These are phyloP conservation scores for Stemphylium beticola DNA, from an alignment of 2,329 filamentous ascomycete genomes.

Conservation along the genomic window DNA sequence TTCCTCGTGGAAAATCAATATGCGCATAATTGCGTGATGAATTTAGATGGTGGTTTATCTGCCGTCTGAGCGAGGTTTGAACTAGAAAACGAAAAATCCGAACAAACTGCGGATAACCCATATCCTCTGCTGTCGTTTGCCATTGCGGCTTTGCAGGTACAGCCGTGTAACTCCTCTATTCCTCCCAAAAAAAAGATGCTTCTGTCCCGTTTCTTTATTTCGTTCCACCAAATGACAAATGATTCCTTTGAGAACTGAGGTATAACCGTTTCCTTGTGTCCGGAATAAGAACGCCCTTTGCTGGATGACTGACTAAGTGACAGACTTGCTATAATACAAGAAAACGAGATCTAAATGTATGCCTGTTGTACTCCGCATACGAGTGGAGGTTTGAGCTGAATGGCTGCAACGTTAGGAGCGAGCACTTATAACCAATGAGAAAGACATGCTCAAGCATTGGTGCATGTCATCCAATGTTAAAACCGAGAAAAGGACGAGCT, in stretches of 20 bases:
- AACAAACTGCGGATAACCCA: not conserved
- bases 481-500: not conserved
- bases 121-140: not conserved
- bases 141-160: constrained; percentile 4
- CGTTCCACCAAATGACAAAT: constrained; percentile 8
- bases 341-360: constrained; percentile 11
- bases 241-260: constrained; percentile 8
- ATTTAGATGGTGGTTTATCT: constrained; percentile 83
- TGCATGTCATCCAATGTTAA: not conserved
- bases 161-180: not conserved
- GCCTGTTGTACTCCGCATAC: not conserved
- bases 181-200: not conserved
- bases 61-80: constrained; percentile 51
- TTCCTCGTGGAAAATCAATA: constrained; percentile 81
- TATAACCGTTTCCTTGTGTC: constrained; percentile 19
- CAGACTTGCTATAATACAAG: constrained; percentile 21
- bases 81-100: not conserved
- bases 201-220: not conserved
- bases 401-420: not conserved
- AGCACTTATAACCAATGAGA: not conserved
- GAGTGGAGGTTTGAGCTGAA: not conserved
- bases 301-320: constrained; percentile 7
- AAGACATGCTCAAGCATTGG: not conserved
- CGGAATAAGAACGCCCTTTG: constrained; percentile 14
- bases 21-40: constrained; percentile 85